phyloP scores from a whole-genome alignment of 2,329 filamentous ascomycete species.

The Pseudocercospora fijiensis region DNA sequence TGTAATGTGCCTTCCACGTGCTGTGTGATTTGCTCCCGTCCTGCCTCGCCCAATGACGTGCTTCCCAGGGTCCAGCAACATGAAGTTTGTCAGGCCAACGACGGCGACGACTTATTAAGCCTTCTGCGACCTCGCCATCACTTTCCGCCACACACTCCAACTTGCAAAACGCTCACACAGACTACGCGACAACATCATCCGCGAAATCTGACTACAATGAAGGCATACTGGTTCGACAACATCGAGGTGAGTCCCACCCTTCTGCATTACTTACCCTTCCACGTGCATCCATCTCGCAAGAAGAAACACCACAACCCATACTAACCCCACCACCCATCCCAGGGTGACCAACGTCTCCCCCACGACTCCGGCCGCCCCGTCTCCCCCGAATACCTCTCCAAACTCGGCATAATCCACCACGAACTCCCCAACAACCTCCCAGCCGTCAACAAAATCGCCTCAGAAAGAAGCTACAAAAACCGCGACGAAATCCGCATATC shows the following conservation, averaged over 20 bases:
- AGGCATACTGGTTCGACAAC: conserved; percentile 71
- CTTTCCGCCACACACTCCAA: background rate
- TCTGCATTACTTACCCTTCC: background rate
- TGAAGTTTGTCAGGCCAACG: background rate
- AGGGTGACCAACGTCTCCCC: conserved; percentile 90
- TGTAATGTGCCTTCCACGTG: background rate
- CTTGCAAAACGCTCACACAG: background rate
- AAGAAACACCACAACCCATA: background rate
- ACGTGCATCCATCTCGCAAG: too few relatives aligned
- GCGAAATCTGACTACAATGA: conserved; percentile 53
- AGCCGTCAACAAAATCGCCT: conserved; percentile 71
- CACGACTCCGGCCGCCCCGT: conserved; percentile 81
- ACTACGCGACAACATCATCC: background rate
- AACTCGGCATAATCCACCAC: conserved; percentile 75
- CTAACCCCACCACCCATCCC: conserved; percentile 18
- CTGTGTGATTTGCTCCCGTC: background rate
- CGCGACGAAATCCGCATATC: conserved; percentile 90
- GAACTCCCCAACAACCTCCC: conserved; percentile 58
- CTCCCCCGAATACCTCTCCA: conserved; percentile 62
- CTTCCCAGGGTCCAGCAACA: conserved; percentile 2
- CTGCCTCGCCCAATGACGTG: conserved; percentile 3
- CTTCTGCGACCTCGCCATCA: background rate
- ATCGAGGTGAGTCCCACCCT: conserved; percentile 49
- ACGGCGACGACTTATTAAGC: background rate
- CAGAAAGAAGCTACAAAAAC: conserved; percentile 82